Base-by-base conservation (phyloP, 2,329 filamentous ascomycete genomes). In the Phyllosticta capitalensis region DNA sequence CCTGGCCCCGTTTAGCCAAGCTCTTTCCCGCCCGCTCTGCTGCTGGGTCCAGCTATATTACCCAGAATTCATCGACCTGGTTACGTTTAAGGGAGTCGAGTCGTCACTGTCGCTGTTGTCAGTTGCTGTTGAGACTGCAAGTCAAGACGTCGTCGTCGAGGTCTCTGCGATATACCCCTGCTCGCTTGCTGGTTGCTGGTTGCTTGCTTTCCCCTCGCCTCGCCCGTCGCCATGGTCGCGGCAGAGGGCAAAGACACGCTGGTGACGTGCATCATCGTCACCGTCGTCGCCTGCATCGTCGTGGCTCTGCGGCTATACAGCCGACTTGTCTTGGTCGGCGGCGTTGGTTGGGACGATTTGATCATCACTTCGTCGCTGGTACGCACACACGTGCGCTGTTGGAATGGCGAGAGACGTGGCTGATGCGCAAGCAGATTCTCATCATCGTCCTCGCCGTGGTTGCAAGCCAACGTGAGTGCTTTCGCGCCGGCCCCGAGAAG, bases 291-390 rank as follows among this genome's bases (percentile, higher is more conserved):
- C 12, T 19, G 24, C 3, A 20, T n/a, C 6, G 22, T 56, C 10
- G 55, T 56, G 7, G 19, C 30, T 2, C n/a, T 30, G 2, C 55
- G 55, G n/a, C 48, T 56, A 24, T 56, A 45, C 21, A 56, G 50
- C 45, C 55, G 55, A 9, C 14, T 56, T 6, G 12, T 22, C 1
- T 30, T 56, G 6, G 55, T 56, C 21, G 19, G 55, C 4, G 55
- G 48, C 5, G 50, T 50, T 1, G 55, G 55, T 17, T 56, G 55
- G 55, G 55, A 56, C 19, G 55, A 56, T n/a, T 50, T 48, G 48
- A 56, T 56, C 19, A 56, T 56, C 21, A 52, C 55, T 24, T 33
- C 51, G 26, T 45, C 55, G 19, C 22, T 19, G 9, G 55, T 56
- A 52, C 9, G 55, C 22, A 33, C n/a, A n/a, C 17, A 30, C n/a